Percentiles rank a stretch among this genome's conserved stretches.
Conservation (phyloP, 2,329 filamentous ascomycete species). For the Neopestalotiopsis rosae region DNA sequence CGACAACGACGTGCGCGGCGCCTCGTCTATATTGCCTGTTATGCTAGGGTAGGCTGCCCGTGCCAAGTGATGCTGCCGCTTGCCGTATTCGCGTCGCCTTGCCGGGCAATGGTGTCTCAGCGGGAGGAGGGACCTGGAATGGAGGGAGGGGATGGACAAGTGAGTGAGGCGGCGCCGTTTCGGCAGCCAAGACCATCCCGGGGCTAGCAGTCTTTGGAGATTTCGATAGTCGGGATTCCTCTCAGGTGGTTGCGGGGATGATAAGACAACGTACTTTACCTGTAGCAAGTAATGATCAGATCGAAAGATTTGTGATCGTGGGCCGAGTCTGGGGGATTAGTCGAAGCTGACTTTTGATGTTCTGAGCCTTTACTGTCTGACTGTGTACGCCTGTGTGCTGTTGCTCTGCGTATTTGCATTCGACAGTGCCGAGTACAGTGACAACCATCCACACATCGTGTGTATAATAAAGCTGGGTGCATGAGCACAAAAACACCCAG, state of each 20-base stretch:
- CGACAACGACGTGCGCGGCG: too few species aligned
- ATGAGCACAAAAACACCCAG: too few species aligned
- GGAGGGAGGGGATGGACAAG: not conserved
- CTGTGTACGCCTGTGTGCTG: too few species aligned
- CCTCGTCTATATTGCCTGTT: too few species aligned
- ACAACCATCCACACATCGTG: too few species aligned
- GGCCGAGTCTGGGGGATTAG: not conserved
- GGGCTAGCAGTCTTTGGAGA: not conserved
- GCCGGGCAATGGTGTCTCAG: not conserved
- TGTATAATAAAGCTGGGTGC: too few species aligned
- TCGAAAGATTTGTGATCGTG: not conserved
- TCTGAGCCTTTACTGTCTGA: too few species aligned
- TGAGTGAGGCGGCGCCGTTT: not conserved
- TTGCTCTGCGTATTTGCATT: too few species aligned
- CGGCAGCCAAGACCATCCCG: not conserved
- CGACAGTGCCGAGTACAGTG: too few species aligned
- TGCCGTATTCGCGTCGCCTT: not conserved
- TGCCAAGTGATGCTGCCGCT: not conserved
- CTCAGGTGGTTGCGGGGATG: conserved; percentile 1
- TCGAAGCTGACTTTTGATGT: too few species aligned
- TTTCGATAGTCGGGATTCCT: conserved; percentile 3
- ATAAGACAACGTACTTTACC: not conserved
- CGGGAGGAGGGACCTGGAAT: too few species aligned
- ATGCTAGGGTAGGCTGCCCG: not conserved
- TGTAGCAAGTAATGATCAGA: not conserved